Conservation (phyloP, 257 asterid species). For the Leptodermis oblonga region DNA sequence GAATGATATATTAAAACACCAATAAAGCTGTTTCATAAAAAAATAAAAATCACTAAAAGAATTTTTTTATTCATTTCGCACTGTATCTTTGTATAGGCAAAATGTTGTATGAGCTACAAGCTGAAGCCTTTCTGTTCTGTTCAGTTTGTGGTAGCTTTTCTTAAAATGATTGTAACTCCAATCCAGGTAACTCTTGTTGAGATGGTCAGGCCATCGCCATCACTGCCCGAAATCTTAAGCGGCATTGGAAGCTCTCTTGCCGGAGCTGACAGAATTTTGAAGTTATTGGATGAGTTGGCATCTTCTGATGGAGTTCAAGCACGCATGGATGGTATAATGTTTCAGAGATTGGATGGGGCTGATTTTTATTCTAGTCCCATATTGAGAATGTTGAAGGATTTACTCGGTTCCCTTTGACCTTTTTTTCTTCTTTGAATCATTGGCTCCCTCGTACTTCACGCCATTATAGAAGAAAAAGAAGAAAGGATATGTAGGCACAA, state of each 20-base stretch:
- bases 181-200: constrained; percentile 78
- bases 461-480: not conserved
- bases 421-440: not conserved
- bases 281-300: constrained; percentile 45
- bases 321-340: constrained; percentile 72
- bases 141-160: constrained; percentile 13
- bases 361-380: constrained; percentile 39
- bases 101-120: not conserved
- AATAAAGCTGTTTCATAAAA: not conserved
- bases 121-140: not conserved
- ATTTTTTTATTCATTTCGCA: not conserved
- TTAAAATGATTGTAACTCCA: not conserved
- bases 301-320: constrained; percentile 68
- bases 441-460: not conserved
- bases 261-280: constrained; percentile 51
- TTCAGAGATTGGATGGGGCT: constrained; percentile 55
- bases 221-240: constrained; percentile 53
- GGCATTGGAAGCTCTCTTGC: constrained; percentile 56
- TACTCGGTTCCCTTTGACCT: constrained; percentile 42
- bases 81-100: no score
- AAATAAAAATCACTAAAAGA: not conserved
- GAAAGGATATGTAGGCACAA: not conserved
- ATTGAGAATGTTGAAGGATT: constrained; percentile 45
- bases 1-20: not conserved
- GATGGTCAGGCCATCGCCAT: constrained; percentile 71